Evolutionary conservation across 305 asterid genomes (phyloP), one percentile per base, ranked within the genome.

Genomic region (Rubia peregrina): DNA sequence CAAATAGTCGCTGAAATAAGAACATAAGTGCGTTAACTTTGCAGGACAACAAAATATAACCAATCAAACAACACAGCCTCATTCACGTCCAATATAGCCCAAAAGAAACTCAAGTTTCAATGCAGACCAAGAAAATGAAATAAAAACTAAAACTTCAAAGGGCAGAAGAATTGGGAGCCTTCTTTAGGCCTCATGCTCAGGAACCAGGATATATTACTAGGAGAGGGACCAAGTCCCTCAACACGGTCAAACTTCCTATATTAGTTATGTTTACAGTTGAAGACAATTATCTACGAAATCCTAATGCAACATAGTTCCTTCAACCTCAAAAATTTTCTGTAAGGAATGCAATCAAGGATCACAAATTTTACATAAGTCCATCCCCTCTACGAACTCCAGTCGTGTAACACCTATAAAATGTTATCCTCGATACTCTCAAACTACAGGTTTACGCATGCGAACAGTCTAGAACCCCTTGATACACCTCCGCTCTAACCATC

Each of bases 1-100:
- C 68, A 80, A 64, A 78, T 80, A 80, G 56, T 77, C 84, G n/a
- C 84, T 80, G 78, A 63, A 61, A 30, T 69, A 41, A 17, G 40
- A 56, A 55, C 6, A 48, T 24, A 2, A 3, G 33, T 21, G 60
- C 4, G 38, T 63, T 42, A 71, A 70, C 17, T 62, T 69, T 13
- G 38, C 49, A 69, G 22, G 49, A 26, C 1, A n/a, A 9, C 19
- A 42, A 53, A 30, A 30, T 11, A 9, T 22, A 16, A 21, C 12
- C 2, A 68, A 62, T 7, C 24, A 53, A 24, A 48, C 14, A 49
- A 33, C 61, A 49, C 11, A 41, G 48, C 3, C 14, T 48, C 33
- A 36, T 24, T 11, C 57, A 64, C 40, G 26, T 38, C 61, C 61
- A 30, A 67, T 33, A 22, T 8, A 5, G 17, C 17, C 14, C 12